Evolutionary conservation across 345 rosid species (phyloP), one percentile per base, ranked within the genome.

Genomic region (Psidium friedrichsthalianum): DNA sequence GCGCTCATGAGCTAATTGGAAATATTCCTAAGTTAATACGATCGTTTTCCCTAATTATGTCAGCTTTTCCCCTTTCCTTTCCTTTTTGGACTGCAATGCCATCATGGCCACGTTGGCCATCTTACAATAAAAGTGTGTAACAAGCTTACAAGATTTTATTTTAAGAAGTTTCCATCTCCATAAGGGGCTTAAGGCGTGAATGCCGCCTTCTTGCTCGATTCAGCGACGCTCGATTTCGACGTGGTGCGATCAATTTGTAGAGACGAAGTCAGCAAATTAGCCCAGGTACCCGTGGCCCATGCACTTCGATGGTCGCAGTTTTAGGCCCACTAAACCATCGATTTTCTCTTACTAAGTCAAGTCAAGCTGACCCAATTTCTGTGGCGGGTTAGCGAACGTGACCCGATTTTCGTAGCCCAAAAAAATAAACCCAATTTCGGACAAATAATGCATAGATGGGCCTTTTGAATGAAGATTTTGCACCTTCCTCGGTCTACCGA

Each of bases 181-280:
- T 3, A 27, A 61, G 4, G 11, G 40, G 42, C 44, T 32, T 32
- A 69, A 32, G 6, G 36, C 36, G 36, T 36, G 36, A 36, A 36
- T 36, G 36, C 36, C 36, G 36, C 2, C 36, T 36, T 86, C 36
- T 36, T 86, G 52, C 88, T 88, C 36, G 15, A 53, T 10, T 83
- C 74, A 3, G 86, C 89, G 6, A 61, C 83, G 56, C 59, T 88
- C 54, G 85, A 84, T 32, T 83, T 6, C 84, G 85, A 87, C 74
- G 40, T 81, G n/a, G 61, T 81, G 54, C 86, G 82, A 42, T 54
- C 85, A 16, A 13, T 74, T 8, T 27, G 69, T 24, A 47, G 51
- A 56, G 42, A 53, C 12, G 82, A 85, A 52, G 58, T 85, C n/a
- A 55, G 78, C 14, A 47, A 85, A 10, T 69, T 87, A 40, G 53